Conservation (phyloP, 139 green algal genomes). For the Spirogloea muscicola region DNA sequence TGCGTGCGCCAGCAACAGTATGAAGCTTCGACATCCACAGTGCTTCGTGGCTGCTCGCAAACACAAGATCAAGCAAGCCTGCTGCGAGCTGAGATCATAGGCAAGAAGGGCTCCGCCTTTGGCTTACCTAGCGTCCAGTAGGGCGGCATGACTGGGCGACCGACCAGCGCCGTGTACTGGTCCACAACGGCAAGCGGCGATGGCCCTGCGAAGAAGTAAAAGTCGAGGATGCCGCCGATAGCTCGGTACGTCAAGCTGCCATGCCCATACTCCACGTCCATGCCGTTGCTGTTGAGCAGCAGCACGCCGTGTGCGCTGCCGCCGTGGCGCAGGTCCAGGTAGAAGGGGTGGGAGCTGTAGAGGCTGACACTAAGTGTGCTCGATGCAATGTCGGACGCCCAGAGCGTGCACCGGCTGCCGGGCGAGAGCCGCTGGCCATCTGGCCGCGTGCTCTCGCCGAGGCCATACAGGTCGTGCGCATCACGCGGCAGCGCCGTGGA, state of each 20-base stretch:
- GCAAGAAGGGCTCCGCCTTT: background rate
- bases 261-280: constrained; percentile 57
- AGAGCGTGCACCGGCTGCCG: constrained; percentile 24
- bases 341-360: constrained; percentile 40
- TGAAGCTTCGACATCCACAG: background rate
- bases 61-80: background rate
- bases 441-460: constrained; percentile 32
- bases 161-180: constrained; percentile 73
- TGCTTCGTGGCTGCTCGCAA: background rate
- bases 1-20: constrained; percentile 18
- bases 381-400: constrained; percentile 2
- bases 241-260: constrained; percentile 50
- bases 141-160: constrained; percentile 58
- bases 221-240: constrained; percentile 68
- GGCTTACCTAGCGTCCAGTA: constrained; percentile 34
- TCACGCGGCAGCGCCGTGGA: constrained; percentile 13
- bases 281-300: constrained; percentile 67
- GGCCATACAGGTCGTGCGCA: constrained; percentile 19
- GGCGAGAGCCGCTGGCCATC: constrained; percentile 15
- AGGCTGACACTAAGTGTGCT: constrained; percentile 1
- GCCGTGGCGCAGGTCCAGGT: constrained; percentile 36
- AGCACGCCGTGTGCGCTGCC: constrained; percentile 61
- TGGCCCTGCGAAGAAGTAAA: constrained; percentile 68
- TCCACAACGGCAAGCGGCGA: constrained; percentile 57
- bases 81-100: background rate